phyloP scores from a whole-genome alignment of 257 asterid genomes.

The Gardenia jasminoides region DNA sequence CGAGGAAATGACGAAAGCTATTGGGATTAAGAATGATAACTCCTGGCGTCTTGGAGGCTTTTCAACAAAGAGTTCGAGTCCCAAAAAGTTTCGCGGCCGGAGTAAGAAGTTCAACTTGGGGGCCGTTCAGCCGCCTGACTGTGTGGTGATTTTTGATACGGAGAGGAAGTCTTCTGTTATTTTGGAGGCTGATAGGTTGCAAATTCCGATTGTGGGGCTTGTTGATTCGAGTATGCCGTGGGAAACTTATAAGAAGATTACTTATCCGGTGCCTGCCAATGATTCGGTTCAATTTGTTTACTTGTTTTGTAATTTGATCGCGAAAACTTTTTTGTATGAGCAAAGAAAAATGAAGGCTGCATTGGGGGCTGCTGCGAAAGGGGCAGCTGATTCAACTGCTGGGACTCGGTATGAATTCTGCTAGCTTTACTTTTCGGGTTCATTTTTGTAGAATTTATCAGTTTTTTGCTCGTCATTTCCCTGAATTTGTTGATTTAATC shows the following conservation, averaged over 20 bases:
- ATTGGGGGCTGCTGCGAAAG: too few relatives aligned
- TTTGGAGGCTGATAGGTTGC: constrained; percentile 71
- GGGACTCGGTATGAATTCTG: constrained; percentile 33
- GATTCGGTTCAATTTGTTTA: constrained; percentile 89
- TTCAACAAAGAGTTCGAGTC: constrained; percentile 81
- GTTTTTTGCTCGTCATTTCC: too few relatives aligned
- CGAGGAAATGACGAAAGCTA: constrained; percentile 56
- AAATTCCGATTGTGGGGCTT: constrained; percentile 87
- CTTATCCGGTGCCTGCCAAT: constrained; percentile 89
- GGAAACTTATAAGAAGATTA: constrained; percentile 74
- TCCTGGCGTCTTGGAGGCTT: constrained; percentile 98
- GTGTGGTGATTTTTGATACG: constrained; percentile 80
- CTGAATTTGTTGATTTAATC: background rate
- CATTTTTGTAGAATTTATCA: background rate
- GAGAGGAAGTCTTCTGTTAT: constrained; percentile 84
- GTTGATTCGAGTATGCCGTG: constrained; percentile 86
- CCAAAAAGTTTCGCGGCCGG: constrained; percentile 74
- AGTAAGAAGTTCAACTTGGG: constrained; percentile 74
- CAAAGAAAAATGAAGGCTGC: constrained; percentile 46
- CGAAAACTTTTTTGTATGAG: constrained; percentile 82
- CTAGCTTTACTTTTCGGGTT: constrained; percentile 2
- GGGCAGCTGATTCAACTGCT: constrained; percentile 32
- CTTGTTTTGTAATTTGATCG: constrained; percentile 88
- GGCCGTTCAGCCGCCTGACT: constrained; percentile 72
- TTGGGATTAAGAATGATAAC: constrained; percentile 64